Evolutionary conservation across 768 basidiomycete species (phyloP), one percentile per base, ranked within the genome.

Genomic region (Psilocybe tampanensis): DNA sequence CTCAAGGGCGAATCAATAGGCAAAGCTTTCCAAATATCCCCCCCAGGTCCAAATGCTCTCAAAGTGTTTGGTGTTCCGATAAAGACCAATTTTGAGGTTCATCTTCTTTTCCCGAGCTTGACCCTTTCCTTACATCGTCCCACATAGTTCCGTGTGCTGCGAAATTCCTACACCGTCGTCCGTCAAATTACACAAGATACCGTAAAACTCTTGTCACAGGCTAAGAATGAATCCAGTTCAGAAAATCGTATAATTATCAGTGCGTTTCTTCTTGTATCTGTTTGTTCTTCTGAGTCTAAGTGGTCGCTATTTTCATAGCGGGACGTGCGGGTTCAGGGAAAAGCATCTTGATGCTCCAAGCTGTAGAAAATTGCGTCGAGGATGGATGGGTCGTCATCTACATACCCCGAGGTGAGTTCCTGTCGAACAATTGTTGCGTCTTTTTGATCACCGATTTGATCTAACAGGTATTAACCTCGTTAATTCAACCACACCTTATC

Each of bases 371-470:
- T 60, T 87, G 86, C 29, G 63, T 80, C 9, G 70, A 79, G 2
- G 79, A 82, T 21, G 80, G 82, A 23, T 95, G 92, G 90, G 80
- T 95, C 19, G 91, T 94, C n/a, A 70, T 95, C 17, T 97, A 95
- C 68, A 81, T 94, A 22, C 93, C 95, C 2, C 79, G 88, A 72
- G 85, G 92, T 91, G 29, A 47, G 79, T 70, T 11, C 5, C 21
- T 18, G 8, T 29, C 7, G 23, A 0, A 12, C 19, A 4, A 29
- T n/a, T n/a, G 17, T 8, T 8, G 19, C 18, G 4, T 41, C 17
- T 42, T 8, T 18, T 21, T 29, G n/a, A n/a, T 3, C 44, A 8
- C 34, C 8, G 39, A n/a, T n/a, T n/a, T n/a, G n/a, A n/a, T n/a
- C n/a, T n/a, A 13, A 34, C 34, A 74, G 71, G 71, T 17, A 71